These are phyloP conservation scores for Lentinula lateritia DNA, from an alignment of 768 basidiomycete genomes.

Conservation along the genomic window DNA sequence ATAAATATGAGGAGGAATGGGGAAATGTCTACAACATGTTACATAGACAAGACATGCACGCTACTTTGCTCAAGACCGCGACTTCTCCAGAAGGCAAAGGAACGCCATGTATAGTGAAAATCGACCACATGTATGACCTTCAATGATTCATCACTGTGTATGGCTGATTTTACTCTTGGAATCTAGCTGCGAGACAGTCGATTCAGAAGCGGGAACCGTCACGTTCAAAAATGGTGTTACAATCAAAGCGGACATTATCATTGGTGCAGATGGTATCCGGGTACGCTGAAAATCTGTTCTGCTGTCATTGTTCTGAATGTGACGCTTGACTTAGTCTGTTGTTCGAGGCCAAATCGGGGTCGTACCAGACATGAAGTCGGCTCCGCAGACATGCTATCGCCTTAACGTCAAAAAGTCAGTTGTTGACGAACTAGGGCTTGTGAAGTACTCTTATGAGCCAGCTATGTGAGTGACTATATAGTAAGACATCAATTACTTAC, in stretches of 20 bases:
- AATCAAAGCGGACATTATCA: conserved; percentile 22
- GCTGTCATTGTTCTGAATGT: too few species aligned
- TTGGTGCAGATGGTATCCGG: conserved; percentile 27
- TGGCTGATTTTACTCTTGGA: neutral
- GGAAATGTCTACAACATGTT: conserved; percentile 19
- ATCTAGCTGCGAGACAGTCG: conserved; percentile 18
- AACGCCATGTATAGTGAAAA: conserved; percentile 18
- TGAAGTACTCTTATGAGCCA: conserved; percentile 23
- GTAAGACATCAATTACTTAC: too few species aligned
- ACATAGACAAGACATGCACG: conserved; percentile 27
- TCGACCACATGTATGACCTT: conserved; percentile 12
- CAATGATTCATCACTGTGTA: neutral
- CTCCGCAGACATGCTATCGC: conserved; percentile 27
- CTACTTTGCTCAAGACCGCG: conserved; percentile 21
- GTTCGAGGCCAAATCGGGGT: conserved; percentile 15
- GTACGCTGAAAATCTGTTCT: conserved; percentile 11
- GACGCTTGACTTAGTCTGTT: conserved; percentile 13
- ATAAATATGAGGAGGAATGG: conserved; percentile 21
- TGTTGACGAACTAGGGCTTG: conserved; percentile 22
- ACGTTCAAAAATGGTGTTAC: conserved; percentile 21
- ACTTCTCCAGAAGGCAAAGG: conserved; percentile 20
- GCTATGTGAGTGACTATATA: conserved; percentile 18
- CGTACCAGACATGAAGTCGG: conserved; percentile 18
- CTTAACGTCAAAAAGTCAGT: conserved; percentile 24
- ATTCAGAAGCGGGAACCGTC: conserved; percentile 16